phyloP scores from a whole-genome alignment of 179 eudicot genomes.

The Pouteria campechiana region DNA sequence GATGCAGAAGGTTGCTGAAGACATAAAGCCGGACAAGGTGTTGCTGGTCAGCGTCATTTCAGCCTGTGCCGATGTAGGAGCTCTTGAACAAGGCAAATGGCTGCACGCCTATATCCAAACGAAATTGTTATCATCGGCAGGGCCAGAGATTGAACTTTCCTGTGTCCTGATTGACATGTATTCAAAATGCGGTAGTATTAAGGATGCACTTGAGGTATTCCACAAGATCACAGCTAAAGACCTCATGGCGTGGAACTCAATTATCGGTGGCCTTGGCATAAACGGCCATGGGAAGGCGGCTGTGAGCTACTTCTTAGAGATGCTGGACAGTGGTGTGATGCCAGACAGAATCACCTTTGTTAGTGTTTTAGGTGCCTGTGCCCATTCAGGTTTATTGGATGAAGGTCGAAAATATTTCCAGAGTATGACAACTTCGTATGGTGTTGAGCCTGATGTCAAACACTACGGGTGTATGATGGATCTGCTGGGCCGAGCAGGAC shows the following conservation, averaged over 20 bases:
- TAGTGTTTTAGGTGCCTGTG: slow-evolving; percentile 70
- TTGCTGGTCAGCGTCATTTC: slow-evolving; percentile 40
- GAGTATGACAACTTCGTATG: slow-evolving; percentile 43
- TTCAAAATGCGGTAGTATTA: slow-evolving; percentile 74
- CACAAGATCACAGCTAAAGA: slow-evolving; percentile 43
- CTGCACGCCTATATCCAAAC: too few relatives aligned
- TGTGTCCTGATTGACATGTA: slow-evolving; percentile 89
- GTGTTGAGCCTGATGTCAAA: slow-evolving; percentile 43
- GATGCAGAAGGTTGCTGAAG: slow-evolving; percentile 42
- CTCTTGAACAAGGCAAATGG: slow-evolving; percentile 56
- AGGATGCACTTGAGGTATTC: slow-evolving; percentile 62
- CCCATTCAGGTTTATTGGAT: slow-evolving; percentile 82
- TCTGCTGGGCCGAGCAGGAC: slow-evolving; percentile 77
- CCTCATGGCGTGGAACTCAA: slow-evolving; percentile 61
- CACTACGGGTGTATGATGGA: slow-evolving; percentile 86
- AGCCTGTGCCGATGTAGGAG: slow-evolving; percentile 55
- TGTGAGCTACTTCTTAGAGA: slow-evolving; percentile 33
- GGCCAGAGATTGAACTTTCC: too few relatives aligned
- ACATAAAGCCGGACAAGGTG: slow-evolving; percentile 43
- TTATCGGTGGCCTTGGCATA: slow-evolving; percentile 64
- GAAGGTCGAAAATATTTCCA: slow-evolving; percentile 61
- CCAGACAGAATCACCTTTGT: slow-evolving; percentile 80
- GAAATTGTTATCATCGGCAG: too few relatives aligned
- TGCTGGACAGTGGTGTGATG: slow-evolving; percentile 49
- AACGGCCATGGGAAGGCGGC: slow-evolving; percentile 70